These are phyloP conservation scores for Metarhizium anisopliae DNA, from an alignment of 2,329 filamentous ascomycete species.

Conservation along the genomic window DNA sequence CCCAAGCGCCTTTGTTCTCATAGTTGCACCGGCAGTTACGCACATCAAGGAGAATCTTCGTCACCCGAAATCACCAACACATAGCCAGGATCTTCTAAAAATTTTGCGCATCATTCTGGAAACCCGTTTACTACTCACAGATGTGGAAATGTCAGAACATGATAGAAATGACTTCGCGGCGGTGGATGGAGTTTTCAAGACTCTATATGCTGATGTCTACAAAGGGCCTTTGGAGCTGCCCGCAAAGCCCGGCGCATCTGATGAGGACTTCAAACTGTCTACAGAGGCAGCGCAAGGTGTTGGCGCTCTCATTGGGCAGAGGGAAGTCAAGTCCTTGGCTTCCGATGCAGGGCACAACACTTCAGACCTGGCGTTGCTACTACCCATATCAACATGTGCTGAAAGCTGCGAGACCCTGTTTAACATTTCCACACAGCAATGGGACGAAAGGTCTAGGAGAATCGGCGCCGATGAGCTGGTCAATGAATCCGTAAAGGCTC, in stretches of 20 bases:
- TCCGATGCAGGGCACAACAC: neutral
- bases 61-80: conserved; percentile 38
- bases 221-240: conserved; percentile 24
- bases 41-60: conserved; percentile 42
- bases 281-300: conserved; percentile 36
- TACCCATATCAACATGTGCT: conserved; percentile 23
- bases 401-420: conserved; percentile 30
- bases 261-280: conserved; percentile 32
- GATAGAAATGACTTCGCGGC: conserved; percentile 29
- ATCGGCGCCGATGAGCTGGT: conserved; percentile 25
- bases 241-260: conserved; percentile 17
- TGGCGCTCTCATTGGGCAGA: conserved; percentile 35
- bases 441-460: conserved; percentile 11
- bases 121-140: conserved; percentile 31
- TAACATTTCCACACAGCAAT: conserved; percentile 17
- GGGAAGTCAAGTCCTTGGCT: conserved; percentile 2
- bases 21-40: conserved; percentile 36
- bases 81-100: conserved; percentile 42
- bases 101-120: conserved; percentile 43
- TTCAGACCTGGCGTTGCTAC: conserved; percentile 19
- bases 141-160: conserved; percentile 21
- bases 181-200: conserved; percentile 27
- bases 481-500: conserved; percentile 31
- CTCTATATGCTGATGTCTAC: conserved; percentile 35
- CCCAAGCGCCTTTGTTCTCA: conserved; percentile 36